Conservation (phyloP, 2,329 filamentous ascomycete genomes). For the Penicillium occitanis region DNA sequence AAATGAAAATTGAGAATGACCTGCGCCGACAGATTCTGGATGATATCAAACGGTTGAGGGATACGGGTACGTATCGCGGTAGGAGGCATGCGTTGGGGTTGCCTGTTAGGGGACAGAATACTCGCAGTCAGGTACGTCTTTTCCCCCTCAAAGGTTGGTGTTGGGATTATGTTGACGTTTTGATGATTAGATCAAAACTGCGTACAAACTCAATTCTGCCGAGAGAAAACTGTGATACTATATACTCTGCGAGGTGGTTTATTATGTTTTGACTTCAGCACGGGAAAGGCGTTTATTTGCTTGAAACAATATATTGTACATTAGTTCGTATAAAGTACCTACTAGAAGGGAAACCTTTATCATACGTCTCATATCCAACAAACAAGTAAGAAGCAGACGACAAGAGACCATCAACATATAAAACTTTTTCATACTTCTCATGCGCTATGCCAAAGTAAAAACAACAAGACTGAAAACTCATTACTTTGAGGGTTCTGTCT, state of each 20-base stretch:
- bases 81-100: slow-evolving; percentile 88
- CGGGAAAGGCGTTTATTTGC: slow-evolving; percentile 24
- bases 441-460: slow-evolving; percentile 9
- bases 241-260: slow-evolving; percentile 4
- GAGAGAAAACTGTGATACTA: slow-evolving; percentile 51
- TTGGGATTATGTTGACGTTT: not conserved
- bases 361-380: not conserved
- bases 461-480: too few relatives aligned
- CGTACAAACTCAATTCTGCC: slow-evolving; percentile 59
- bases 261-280: slow-evolving; percentile 23
- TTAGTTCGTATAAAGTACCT: slow-evolving; percentile 11
- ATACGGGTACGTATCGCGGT: slow-evolving; percentile 88
- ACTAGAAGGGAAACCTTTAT: slow-evolving; percentile 7
- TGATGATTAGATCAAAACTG: slow-evolving; percentile 55
- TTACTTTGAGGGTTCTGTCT: slow-evolving; percentile 22
- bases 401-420: not conserved
- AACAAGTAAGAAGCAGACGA: not conserved
- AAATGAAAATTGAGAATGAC: slow-evolving; percentile 93
- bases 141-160: not conserved
- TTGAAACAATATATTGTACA: slow-evolving; percentile 1
- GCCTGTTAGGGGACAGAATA: slow-evolving; percentile 87
- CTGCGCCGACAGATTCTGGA: slow-evolving; percentile 73
- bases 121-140: slow-evolving; percentile 66
- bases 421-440: not conserved
- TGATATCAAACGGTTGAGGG: slow-evolving; percentile 80